These are phyloP conservation scores for Saturnispora besseyi DNA, from an alignment of 805 yeast genomes.

Conservation along the genomic window DNA sequence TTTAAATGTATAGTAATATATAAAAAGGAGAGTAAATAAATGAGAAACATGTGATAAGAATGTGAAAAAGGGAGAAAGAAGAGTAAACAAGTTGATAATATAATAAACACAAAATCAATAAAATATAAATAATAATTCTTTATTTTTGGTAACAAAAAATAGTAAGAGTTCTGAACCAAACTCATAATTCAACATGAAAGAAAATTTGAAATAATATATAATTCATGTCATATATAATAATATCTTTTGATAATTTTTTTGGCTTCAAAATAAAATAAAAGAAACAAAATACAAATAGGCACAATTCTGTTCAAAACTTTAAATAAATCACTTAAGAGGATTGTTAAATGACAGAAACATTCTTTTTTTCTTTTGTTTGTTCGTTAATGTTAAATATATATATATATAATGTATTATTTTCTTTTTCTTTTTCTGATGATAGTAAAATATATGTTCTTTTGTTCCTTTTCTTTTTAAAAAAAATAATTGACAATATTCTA, in stretches of 20 bases:
- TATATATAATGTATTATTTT: no score
- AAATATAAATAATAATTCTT: neutral
- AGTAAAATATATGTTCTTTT: neutral
- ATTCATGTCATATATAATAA: neutral
- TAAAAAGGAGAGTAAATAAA: neutral
- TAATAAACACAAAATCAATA: neutral
- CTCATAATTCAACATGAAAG: neutral
- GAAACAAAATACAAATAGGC: no score
- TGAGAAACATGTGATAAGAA: neutral
- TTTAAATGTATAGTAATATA: neutral
- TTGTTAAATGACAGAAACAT: no score
- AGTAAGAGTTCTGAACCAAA: neutral
- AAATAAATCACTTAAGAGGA: no score
- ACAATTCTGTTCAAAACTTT: no score
- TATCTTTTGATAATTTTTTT: no score
- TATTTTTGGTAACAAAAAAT: neutral
- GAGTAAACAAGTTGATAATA: neutral
- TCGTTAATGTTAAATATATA: no score
- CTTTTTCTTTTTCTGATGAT: no score
- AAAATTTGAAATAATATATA: neutral
- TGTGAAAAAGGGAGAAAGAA: neutral
- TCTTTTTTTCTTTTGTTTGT: no score
- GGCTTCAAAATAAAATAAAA: no score
- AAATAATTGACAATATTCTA: neutral
- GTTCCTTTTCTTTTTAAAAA: neutral